These are phyloP conservation scores for Trichoderma reesei DNA, from an alignment of 495 filamentous ascomycete species.

Conservation along the genomic window DNA sequence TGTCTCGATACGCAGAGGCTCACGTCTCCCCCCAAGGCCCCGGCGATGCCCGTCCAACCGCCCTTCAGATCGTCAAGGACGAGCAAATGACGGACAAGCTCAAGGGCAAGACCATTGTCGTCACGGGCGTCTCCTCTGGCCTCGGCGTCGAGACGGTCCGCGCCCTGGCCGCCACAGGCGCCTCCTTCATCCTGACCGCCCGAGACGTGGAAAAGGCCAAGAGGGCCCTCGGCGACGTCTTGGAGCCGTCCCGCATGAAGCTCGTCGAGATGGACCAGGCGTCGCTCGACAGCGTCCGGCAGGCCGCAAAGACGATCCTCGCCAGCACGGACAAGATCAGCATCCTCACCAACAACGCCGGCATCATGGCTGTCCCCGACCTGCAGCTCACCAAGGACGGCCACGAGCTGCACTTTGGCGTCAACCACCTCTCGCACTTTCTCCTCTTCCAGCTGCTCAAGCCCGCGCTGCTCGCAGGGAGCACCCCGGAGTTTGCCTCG, in stretches of 20 bases:
- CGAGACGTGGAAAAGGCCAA: conserved; percentile 34
- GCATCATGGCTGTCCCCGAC: conserved; percentile 47
- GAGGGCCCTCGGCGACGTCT: conserved; percentile 25
- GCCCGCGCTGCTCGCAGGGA: conserved; percentile 30
- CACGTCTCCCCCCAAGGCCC: conserved; percentile 19
- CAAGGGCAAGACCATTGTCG: conserved; percentile 27
- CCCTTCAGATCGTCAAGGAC: conserved; percentile 40
- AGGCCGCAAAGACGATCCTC: conserved; percentile 39
- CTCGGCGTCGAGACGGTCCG: conserved; percentile 39
- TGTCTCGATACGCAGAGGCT: conserved; percentile 12
- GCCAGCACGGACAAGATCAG: conserved; percentile 42
- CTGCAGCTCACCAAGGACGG: conserved; percentile 33
- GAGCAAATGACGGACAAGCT: conserved; percentile 29
- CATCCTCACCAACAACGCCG: conserved; percentile 62
- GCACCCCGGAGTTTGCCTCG: conserved; percentile 11
- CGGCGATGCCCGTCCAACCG: conserved; percentile 42
- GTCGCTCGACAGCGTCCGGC: conserved; percentile 38
- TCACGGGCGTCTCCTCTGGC: conserved; percentile 41
- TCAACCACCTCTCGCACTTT: conserved; percentile 51
- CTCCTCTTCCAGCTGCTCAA: conserved; percentile 47
- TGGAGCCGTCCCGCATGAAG: conserved; percentile 20
- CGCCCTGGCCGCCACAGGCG: conserved; percentile 32
- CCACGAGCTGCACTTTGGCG: conserved; percentile 48
- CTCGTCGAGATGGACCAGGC: conserved; percentile 40
- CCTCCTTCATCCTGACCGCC: conserved; percentile 32